These are phyloP conservation scores for Acanthamoeba castellanii DNA, from an alignment of 208 protist genomes.

Conservation along the genomic window DNA sequence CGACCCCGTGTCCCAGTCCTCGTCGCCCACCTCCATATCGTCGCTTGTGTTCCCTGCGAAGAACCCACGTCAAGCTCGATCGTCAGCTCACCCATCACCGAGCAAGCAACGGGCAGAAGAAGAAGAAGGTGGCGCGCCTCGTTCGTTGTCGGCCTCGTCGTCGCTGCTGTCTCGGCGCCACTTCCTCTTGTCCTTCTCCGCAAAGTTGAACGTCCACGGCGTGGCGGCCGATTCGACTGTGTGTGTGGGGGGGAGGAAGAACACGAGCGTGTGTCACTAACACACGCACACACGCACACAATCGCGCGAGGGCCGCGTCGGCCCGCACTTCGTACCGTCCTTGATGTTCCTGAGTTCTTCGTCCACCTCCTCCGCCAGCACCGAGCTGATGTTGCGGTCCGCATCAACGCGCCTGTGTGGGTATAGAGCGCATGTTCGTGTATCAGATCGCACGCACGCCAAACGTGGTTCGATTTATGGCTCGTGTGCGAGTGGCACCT, in stretches of 20 bases:
- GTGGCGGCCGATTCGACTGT: not conserved
- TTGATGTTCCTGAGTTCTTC: constrained; percentile 21
- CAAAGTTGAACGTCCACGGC: not conserved
- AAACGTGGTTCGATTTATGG: too few species aligned
- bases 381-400: constrained; percentile 5
- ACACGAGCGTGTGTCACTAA: too few species aligned
- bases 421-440: not conserved
- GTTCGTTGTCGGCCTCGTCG: constrained; percentile 51
- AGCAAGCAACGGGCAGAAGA: not conserved
- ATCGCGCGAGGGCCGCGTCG: not conserved
- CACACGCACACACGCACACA: too few species aligned
- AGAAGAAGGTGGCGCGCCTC: not conserved
- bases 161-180: not conserved
- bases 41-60: constrained; percentile 4
- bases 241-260: not conserved
- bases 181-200: constrained; percentile 15
- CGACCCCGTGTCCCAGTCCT: not conserved
- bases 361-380: constrained; percentile 17
- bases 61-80: not conserved
- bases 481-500: not conserved
- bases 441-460: too few species aligned
- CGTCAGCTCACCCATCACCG: not conserved
- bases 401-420: not conserved
- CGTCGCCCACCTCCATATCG: constrained; percentile 12
- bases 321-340: not conserved